Conservation (phyloP, 495 filamentous ascomycete genomes). For the Astrothelium macrocarpum region DNA sequence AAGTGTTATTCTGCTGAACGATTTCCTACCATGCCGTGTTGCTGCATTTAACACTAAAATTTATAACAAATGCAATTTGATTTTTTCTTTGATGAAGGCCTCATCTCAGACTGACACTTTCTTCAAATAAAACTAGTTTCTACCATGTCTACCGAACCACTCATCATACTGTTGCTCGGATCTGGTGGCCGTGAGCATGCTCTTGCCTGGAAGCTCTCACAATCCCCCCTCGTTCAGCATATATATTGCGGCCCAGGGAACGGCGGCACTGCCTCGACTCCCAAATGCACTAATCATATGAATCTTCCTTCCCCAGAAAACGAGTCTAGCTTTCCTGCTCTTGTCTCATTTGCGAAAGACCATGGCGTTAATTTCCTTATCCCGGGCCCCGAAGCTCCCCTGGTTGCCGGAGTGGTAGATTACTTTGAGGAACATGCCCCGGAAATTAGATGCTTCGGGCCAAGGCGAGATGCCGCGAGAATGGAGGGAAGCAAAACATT, state of each 20-base stretch:
- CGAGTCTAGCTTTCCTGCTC: slow-evolving; percentile 45
- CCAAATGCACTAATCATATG: slow-evolving; percentile 64
- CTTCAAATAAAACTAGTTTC: too few species aligned
- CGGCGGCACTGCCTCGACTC: slow-evolving; percentile 65
- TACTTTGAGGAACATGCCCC: slow-evolving; percentile 51
- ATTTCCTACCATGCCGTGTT: too few species aligned
- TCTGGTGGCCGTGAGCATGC: slow-evolving; percentile 93
- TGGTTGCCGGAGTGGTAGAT: slow-evolving; percentile 83
- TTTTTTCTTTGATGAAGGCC: too few species aligned
- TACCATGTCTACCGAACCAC: not conserved
- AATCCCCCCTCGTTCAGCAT: slow-evolving; percentile 57
- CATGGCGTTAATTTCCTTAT: slow-evolving; percentile 75
- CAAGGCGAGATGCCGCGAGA: slow-evolving; percentile 70
- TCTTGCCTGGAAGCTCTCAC: slow-evolving; percentile 84
- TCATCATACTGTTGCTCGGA: slow-evolving; percentile 68
- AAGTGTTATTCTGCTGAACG: too few species aligned
- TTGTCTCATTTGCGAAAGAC: slow-evolving; percentile 64
- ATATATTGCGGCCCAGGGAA: slow-evolving; percentile 73
- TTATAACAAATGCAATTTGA: too few species aligned
- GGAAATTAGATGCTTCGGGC: slow-evolving; percentile 77
- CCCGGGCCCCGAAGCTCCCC: slow-evolving; percentile 82
- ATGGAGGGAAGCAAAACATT: slow-evolving; percentile 97
- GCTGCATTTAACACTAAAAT: too few species aligned
- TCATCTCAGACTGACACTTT: too few species aligned
- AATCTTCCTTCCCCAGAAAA: slow-evolving; percentile 54